Conservation (phyloP, 257 asterid species). For the Thymus quinquecostatus region DNA sequence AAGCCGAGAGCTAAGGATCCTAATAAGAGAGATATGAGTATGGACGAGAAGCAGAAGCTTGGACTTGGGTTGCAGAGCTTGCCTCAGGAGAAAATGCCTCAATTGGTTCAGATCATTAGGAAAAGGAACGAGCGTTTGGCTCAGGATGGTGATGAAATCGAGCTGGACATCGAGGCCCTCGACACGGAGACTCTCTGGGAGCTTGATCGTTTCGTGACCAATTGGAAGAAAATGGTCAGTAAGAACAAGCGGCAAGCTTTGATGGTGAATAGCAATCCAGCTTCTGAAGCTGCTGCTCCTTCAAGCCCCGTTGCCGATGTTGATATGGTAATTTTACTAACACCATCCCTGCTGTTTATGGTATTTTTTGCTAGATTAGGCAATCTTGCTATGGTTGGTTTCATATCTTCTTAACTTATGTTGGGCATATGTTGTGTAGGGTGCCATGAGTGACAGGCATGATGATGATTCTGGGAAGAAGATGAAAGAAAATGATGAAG, state of each 20-base stretch:
- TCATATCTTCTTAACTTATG: neutral
- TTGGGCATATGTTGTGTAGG: constrained; percentile 41
- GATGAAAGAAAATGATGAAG: constrained; percentile 75
- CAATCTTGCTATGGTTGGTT: neutral
- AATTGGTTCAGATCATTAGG: constrained; percentile 75
- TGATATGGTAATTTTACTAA: constrained; percentile 54
- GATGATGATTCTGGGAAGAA: constrained; percentile 64
- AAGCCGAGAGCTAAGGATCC: constrained; percentile 94
- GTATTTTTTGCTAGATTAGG: too few species aligned
- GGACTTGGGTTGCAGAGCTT: constrained; percentile 87
- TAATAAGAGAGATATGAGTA: constrained; percentile 84
- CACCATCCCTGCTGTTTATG: neutral
- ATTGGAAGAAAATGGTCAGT: constrained; percentile 97
- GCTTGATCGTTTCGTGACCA: constrained; percentile 91
- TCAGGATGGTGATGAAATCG: constrained; percentile 97
- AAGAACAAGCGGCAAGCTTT: constrained; percentile 85
- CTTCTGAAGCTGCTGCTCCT: constrained; percentile 46
- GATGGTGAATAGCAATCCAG: constrained; percentile 49
- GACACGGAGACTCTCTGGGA: constrained; percentile 97
- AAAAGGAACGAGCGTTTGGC: constrained; percentile 88
- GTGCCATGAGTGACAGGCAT: constrained; percentile 55
- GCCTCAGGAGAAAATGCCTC: constrained; percentile 98
- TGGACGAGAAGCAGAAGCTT: constrained; percentile 95
- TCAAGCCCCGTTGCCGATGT: constrained; percentile 49
- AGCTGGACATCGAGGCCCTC: constrained; percentile 94